phyloP scores from a whole-genome alignment of 2,329 filamentous ascomycete genomes.

The Metarhizium guizhouense region DNA sequence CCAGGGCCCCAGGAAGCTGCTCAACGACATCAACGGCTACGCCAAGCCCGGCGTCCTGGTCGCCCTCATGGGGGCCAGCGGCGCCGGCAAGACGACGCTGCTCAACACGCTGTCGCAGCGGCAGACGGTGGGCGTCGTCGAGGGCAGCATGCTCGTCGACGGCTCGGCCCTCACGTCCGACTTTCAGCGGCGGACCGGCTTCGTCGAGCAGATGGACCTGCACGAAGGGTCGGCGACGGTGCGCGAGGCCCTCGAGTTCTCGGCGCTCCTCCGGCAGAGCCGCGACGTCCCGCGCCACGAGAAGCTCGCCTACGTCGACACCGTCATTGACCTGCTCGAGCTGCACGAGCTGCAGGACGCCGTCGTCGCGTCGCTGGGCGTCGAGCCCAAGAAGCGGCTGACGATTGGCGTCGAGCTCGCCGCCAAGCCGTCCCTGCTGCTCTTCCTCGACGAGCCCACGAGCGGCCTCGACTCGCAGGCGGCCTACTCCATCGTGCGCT shows the following conservation, averaged over 20 bases:
- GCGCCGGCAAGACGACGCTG: conserved; percentile 7
- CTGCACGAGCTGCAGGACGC: conserved; percentile 55
- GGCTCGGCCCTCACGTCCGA: conserved; percentile 57
- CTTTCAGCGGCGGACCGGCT: conserved; percentile 73
- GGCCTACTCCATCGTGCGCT: conserved; percentile 49
- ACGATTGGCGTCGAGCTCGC: conserved; percentile 47
- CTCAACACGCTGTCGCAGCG: conserved; percentile 7
- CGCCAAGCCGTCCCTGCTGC: conserved; percentile 45
- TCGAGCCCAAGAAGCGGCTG: conserved; percentile 45
- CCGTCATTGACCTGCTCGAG: conserved; percentile 55
- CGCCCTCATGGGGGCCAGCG: conserved; percentile 7
- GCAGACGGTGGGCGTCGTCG: conserved; percentile 32
- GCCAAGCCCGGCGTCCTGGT: conserved; percentile 7
- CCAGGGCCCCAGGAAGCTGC: conserved; percentile 17
- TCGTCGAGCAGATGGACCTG: conserved; percentile 51
- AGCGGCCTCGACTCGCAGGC: conserved; percentile 47
- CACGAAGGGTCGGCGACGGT: conserved; percentile 57
- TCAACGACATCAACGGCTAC: conserved; percentile 9
- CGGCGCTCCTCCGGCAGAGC: conserved; percentile 52
- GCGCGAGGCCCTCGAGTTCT: conserved; percentile 55
- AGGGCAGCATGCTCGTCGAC: conserved; percentile 67
- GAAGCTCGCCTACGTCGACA: conserved; percentile 58
- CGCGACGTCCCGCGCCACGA: conserved; percentile 45
- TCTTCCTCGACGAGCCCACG: conserved; percentile 53
- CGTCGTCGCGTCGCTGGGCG: conserved; percentile 47